Evolutionary conservation across 2,329 filamentous ascomycete species (phyloP).

Genomic region (Talaromyces atroroseus): DNA sequence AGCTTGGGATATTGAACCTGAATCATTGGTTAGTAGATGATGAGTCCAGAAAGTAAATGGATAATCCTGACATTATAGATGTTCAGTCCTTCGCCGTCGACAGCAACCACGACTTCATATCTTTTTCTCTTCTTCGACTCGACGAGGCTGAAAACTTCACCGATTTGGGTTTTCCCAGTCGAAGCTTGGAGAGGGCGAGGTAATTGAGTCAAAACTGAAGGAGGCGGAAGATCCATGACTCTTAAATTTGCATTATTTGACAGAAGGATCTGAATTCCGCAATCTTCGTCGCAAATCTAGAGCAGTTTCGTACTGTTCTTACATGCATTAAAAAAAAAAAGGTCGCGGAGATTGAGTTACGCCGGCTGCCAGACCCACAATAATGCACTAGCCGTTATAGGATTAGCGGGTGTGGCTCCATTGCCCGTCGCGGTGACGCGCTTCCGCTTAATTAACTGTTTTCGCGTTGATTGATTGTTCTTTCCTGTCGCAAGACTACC

Average conservation of each 20-base stretch:
- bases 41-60: neutral
- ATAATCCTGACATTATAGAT: constrained; percentile 53
- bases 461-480: neutral
- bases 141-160: constrained; percentile 49
- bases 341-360: constrained; percentile 4
- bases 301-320: neutral
- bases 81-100: constrained; percentile 58
- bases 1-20: constrained; percentile 58
- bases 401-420: constrained; percentile 1
- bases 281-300: neutral
- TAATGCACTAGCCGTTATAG: neutral
- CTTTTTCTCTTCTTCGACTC: constrained; percentile 57
- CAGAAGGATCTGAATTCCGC: neutral
- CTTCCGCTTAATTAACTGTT: neutral
- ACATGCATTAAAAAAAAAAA: constrained; percentile 4
- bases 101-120: constrained; percentile 54
- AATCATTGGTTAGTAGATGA: constrained; percentile 11
- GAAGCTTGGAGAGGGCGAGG: constrained; percentile 39
- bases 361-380: neutral
- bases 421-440: constrained; percentile 10
- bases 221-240: constrained; percentile 41
- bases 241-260: neutral
- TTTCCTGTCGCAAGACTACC: neutral
- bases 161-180: constrained; percentile 37
- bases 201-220: constrained; percentile 42